These are phyloP conservation scores for Ceratobasidium papillatum DNA, from an alignment of 1,284 basidiomycete genomes.

Conservation along the genomic window DNA sequence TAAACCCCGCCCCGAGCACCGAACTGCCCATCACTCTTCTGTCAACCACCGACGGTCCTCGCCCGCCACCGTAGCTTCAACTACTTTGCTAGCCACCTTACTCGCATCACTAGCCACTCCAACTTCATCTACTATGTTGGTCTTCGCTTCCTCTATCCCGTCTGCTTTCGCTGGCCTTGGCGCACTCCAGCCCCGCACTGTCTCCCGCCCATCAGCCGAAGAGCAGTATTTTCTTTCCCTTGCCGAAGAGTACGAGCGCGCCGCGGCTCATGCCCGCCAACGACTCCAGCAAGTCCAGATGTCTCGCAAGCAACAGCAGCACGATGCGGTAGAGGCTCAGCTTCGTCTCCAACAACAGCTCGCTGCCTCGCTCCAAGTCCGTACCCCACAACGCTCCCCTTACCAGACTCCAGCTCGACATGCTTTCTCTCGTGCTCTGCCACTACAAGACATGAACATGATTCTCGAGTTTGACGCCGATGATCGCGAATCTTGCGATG, in stretches of 20 bases:
- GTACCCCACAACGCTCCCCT: conserved; percentile 16
- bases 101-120: conserved; percentile 13
- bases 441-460: neutral
- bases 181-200: conserved; percentile 12
- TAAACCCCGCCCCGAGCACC: neutral
- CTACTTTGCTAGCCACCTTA: neutral
- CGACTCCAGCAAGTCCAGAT: conserved; percentile 8
- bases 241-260: conserved; percentile 41
- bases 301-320: conserved; percentile 4
- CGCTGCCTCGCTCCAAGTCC: conserved; percentile 6
- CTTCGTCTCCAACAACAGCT: conserved; percentile 34
- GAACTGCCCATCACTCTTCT: neutral
- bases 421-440: neutral
- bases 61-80: neutral
- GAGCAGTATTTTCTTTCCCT: conserved; percentile 38
- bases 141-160: conserved; percentile 21
- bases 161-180: conserved; percentile 18
- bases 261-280: conserved; percentile 25
- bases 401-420: neutral
- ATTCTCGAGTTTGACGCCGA: conserved; percentile 14
- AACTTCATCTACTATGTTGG: conserved; percentile 8
- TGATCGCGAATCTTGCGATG: neutral
- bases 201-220: conserved; percentile 18
- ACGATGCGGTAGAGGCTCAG: conserved; percentile 12
- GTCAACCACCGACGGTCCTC: neutral